These are phyloP conservation scores for Alternaria sp. DNA, from an alignment of 2,329 filamentous ascomycete species.

Conservation along the genomic window DNA sequence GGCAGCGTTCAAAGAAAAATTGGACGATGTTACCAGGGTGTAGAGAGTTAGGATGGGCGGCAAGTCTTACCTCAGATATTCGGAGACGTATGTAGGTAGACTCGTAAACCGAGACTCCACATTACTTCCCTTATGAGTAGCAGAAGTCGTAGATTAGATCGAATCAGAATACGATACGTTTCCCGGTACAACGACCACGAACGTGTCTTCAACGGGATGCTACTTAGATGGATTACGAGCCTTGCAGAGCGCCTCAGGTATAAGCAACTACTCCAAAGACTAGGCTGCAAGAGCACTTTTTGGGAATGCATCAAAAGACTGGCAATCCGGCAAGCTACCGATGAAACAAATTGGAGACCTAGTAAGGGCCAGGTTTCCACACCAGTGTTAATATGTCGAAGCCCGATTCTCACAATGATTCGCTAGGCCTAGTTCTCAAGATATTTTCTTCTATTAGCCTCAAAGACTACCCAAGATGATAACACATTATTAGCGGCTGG, in stretches of 20 bases:
- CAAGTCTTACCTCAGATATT: neutral
- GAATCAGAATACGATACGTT: neutral
- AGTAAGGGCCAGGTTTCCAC: too few species aligned
- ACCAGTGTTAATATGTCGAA: neutral
- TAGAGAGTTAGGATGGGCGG: neutral
- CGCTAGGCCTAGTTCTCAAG: neutral
- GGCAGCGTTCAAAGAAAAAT: constrained; percentile 27
- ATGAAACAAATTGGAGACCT: too few species aligned
- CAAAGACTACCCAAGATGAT: neutral
- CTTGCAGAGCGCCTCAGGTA: neutral
- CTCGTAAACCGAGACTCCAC: neutral
- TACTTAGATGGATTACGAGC: neutral
- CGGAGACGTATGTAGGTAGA: neutral
- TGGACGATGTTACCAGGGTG: constrained; percentile 6
- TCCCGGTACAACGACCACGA: neutral
- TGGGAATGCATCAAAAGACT: too few species aligned
- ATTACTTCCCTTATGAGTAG: neutral
- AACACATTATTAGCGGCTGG: neutral
- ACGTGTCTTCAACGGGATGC: neutral
- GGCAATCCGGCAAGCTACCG: too few species aligned
- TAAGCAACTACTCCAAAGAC: neutral
- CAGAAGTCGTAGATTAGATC: neutral
- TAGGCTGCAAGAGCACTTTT: too few species aligned
- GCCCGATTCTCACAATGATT: neutral
- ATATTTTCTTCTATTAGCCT: neutral